These are phyloP conservation scores for Pythium dissimile DNA, from an alignment of 352 stramenopile species.

Conservation along the genomic window DNA sequence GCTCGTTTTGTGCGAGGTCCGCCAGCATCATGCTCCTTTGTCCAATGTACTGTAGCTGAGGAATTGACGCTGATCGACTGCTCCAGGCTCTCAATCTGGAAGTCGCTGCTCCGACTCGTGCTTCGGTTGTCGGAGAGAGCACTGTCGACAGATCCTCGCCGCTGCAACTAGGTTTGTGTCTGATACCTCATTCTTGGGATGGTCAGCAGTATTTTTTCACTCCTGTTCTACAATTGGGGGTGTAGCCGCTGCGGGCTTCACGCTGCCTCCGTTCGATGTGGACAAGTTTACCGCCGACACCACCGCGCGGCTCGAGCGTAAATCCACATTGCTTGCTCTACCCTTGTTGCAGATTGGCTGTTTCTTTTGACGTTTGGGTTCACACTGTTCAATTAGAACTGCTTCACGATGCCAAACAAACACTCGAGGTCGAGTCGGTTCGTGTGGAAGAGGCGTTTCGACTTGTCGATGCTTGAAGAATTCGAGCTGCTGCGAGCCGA, in stretches of 20 bases:
- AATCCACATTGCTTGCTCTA: neutral
- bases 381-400: conserved; percentile 1
- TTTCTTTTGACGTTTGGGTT: neutral
- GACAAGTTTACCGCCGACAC: conserved; percentile 9
- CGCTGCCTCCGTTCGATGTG: conserved; percentile 11
- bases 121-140: neutral
- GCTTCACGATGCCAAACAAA: conserved; percentile 11
- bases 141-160: too few relatives aligned
- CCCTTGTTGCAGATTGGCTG: neutral
- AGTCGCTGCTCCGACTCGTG: neutral
- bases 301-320: conserved; percentile 8
- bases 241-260: neutral
- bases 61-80: neutral
- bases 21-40: neutral
- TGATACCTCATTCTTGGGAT: too few relatives aligned
- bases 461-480: neutral
- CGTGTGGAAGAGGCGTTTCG: conserved; percentile 14
- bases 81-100: neutral
- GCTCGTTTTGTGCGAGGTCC: conserved; percentile 33
- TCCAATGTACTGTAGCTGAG: neutral
- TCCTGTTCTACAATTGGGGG: too few relatives aligned
- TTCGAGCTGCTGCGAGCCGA: too few relatives aligned
- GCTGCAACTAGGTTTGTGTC: too few relatives aligned
- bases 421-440: conserved; percentile 14
- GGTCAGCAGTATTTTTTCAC: too few relatives aligned